These are phyloP conservation scores for Periconia sp. DNA, from an alignment of 2,329 filamentous ascomycete species.

Conservation along the genomic window DNA sequence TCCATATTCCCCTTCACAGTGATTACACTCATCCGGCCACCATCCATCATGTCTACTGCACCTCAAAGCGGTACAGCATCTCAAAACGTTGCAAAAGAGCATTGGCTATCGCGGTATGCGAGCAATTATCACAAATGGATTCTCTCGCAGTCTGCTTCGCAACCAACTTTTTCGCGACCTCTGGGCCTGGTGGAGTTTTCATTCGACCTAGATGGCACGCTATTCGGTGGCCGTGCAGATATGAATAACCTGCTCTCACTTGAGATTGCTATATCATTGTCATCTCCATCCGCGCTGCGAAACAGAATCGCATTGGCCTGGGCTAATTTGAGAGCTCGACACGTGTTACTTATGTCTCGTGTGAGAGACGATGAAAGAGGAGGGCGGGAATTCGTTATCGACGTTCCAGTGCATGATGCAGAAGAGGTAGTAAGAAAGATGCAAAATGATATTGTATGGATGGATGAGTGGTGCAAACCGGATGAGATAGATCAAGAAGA, in stretches of 20 bases:
- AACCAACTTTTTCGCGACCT: slow-evolving; percentile 36
- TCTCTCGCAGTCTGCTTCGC: slow-evolving; percentile 11
- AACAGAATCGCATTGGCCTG: slow-evolving; percentile 43
- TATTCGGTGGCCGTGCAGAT: slow-evolving; percentile 50
- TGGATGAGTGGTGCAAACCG: slow-evolving; percentile 39
- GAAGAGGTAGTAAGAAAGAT: slow-evolving; percentile 36
- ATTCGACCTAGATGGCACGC: slow-evolving; percentile 49
- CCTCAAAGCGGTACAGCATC: neutral
- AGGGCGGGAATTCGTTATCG: slow-evolving; percentile 30
- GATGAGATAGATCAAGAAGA: slow-evolving; percentile 35
- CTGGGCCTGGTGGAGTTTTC: slow-evolving; percentile 48
- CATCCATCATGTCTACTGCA: neutral
- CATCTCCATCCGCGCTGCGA: slow-evolving; percentile 29
- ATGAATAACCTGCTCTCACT: slow-evolving; percentile 44
- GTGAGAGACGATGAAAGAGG: slow-evolving; percentile 9
- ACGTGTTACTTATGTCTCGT: slow-evolving; percentile 43
- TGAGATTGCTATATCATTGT: slow-evolving; percentile 35
- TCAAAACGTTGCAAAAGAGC: neutral
- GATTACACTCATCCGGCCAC: neutral
- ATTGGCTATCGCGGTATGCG: slow-evolving; percentile 48
- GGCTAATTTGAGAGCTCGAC: slow-evolving; percentile 42
- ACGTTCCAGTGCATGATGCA: slow-evolving; percentile 22
- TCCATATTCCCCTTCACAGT: too few species aligned
- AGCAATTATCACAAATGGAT: slow-evolving; percentile 42
- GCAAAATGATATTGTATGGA: slow-evolving; percentile 36